phyloP scores from a whole-genome alignment of 345 rosid species.

The Erucastrum elatum region DNA sequence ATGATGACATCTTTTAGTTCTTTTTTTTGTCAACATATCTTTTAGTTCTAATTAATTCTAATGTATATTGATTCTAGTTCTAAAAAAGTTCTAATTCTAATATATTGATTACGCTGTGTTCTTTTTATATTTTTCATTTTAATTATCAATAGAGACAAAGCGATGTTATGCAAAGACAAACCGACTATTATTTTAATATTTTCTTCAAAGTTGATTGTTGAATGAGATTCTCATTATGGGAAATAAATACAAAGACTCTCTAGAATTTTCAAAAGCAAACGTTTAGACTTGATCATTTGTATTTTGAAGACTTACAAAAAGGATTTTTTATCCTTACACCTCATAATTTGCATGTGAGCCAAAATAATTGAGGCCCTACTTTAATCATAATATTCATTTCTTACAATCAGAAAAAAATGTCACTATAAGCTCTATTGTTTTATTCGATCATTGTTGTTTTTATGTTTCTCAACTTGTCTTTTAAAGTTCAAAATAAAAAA shows the following conservation, averaged over 20 bases:
- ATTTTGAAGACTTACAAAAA: slow-evolving; percentile 22
- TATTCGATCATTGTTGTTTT: slow-evolving; percentile 15
- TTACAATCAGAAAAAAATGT: slow-evolving; percentile 16
- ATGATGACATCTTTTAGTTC: neutral
- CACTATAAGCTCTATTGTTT: slow-evolving; percentile 7
- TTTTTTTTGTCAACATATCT: too few species aligned
- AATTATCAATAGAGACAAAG: slow-evolving; percentile 12
- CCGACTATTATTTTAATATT: neutral
- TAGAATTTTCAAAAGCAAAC: slow-evolving; percentile 29
- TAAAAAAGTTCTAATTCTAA: neutral
- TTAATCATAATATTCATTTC: slow-evolving; percentile 33
- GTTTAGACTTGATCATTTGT: slow-evolving; percentile 30
- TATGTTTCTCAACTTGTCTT: slow-evolving; percentile 26
- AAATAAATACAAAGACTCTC: slow-evolving; percentile 18
- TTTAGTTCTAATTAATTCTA: neutral
- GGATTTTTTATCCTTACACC: slow-evolving; percentile 35
- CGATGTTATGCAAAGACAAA: neutral
- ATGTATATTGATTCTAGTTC: too few species aligned
- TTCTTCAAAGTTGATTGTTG: slow-evolving; percentile 21
- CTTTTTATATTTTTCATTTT: neutral
- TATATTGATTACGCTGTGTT: neutral
- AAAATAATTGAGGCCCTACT: slow-evolving; percentile 43
- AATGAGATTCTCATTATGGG: neutral
- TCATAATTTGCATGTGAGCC: slow-evolving; percentile 43
- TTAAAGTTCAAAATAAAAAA: neutral